These are phyloP conservation scores for Lotus japonicus DNA, from an alignment of 306 rosid genomes.

Conservation along the genomic window DNA sequence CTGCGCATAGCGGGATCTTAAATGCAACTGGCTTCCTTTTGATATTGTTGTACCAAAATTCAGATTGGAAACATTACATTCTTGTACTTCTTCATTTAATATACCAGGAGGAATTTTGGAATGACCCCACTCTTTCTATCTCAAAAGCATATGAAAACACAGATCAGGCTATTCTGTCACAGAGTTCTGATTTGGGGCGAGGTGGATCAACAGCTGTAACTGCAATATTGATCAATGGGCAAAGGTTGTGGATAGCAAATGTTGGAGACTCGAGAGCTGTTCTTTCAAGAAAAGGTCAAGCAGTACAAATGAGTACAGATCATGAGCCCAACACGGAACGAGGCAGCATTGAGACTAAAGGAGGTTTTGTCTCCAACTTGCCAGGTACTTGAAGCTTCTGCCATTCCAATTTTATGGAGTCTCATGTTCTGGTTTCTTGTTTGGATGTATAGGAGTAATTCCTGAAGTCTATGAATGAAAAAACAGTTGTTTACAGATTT, in stretches of 20 bases:
- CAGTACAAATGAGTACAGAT: conserved; percentile 73
- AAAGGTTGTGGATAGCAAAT: conserved; percentile 66
- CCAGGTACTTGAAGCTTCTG: conserved; percentile 54
- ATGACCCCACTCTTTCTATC: conserved; percentile 63
- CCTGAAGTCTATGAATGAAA: not conserved
- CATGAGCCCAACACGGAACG: conserved; percentile 86
- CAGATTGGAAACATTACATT: not conserved
- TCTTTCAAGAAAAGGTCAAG: conserved; percentile 72
- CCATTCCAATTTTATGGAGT: not conserved
- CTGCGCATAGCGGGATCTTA: too few relatives aligned
- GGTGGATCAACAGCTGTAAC: conserved; percentile 98
- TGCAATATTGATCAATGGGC: conserved; percentile 73
- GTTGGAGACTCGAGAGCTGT: conserved; percentile 97
- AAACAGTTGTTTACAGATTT: not conserved
- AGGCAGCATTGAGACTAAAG: conserved; percentile 73
- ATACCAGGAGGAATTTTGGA: conserved; percentile 81
- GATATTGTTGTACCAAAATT: not conserved
- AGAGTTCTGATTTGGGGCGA: conserved; percentile 86
- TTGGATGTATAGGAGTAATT: not conserved
- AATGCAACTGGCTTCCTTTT: too few relatives aligned
- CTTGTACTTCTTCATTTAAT: conserved; percentile 20
- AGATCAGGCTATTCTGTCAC: conserved; percentile 81
- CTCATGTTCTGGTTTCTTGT: not conserved
- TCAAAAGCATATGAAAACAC: conserved; percentile 83
- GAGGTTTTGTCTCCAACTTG: conserved; percentile 96